Evolutionary conservation across 2,329 filamentous ascomycete genomes (phyloP).

Genomic region (Penicillium italicum): DNA sequence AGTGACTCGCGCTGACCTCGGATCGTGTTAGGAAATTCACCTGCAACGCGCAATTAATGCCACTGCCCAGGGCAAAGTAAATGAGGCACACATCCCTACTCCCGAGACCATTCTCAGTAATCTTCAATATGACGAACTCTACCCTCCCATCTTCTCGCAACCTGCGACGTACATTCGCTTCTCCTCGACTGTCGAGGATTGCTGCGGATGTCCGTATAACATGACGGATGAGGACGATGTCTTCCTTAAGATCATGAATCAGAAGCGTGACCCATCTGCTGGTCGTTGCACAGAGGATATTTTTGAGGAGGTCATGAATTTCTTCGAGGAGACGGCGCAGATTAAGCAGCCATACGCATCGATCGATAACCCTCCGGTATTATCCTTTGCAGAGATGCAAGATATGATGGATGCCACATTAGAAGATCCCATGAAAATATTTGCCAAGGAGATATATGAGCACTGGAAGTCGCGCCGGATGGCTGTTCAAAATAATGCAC

Average conservation of each 20-base stretch:
- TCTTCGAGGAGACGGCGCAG: slow-evolving; percentile 84
- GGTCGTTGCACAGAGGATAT: slow-evolving; percentile 77
- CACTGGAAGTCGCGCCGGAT: slow-evolving; percentile 78
- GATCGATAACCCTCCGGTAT: slow-evolving; percentile 81
- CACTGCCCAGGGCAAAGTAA: slow-evolving; percentile 57
- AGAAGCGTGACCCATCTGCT: slow-evolving; percentile 59
- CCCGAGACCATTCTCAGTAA: slow-evolving; percentile 60
- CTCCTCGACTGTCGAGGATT: slow-evolving; percentile 97
- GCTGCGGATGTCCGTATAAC: slow-evolving; percentile 84
- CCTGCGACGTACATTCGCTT: slow-evolving; percentile 94
- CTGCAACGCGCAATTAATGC: slow-evolving; percentile 78
- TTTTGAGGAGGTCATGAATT: slow-evolving; percentile 91
- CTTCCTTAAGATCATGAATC: slow-evolving; percentile 80
- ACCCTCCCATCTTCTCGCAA: slow-evolving; percentile 73
- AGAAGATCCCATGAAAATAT: slow-evolving; percentile 52
- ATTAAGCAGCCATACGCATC: slow-evolving; percentile 83
- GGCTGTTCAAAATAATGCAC: slow-evolving; percentile 62
- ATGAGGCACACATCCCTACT: slow-evolving; percentile 64
- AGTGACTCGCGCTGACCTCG: slow-evolving; percentile 16
- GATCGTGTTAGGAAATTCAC: slow-evolving; percentile 75
- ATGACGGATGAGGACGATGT: slow-evolving; percentile 88
- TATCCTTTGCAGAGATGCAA: slow-evolving; percentile 71
- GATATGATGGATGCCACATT: slow-evolving; percentile 60
- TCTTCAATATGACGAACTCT: slow-evolving; percentile 84
- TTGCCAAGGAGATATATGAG: slow-evolving; percentile 78